phyloP scores from a whole-genome alignment of 164 flowering plant genomes.

The Tetracentron sinense region DNA sequence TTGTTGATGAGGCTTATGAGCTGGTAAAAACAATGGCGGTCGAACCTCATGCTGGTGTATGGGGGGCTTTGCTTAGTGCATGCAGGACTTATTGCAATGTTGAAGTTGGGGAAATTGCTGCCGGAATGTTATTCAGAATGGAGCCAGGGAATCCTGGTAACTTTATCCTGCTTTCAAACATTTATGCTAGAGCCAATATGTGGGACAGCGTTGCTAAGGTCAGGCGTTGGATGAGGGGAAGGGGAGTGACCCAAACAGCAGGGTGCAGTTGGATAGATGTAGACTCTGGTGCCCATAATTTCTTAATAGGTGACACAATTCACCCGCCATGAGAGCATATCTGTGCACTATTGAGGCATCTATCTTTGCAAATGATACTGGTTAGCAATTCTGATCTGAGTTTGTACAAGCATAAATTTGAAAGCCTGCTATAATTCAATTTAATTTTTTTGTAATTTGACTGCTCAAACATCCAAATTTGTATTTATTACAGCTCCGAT shows the following conservation, averaged over 20 bases:
- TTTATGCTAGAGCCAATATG: slow-evolving; percentile 12
- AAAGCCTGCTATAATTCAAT: too few relatives aligned
- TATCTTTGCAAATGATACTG: slow-evolving; percentile 9
- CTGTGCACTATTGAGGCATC: slow-evolving; percentile 1
- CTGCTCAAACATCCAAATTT: too few relatives aligned
- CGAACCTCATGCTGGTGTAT: slow-evolving; percentile 15
- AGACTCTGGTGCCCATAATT: neutral
- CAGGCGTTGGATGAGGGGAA: slow-evolving; percentile 10
- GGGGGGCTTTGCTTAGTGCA: too few relatives aligned
- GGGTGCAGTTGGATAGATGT: slow-evolving; percentile 20
- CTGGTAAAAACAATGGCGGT: slow-evolving; percentile 8
- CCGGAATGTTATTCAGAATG: slow-evolving; percentile 3
- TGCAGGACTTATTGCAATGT: slow-evolving; percentile 7
- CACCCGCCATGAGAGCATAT: slow-evolving; percentile 5
- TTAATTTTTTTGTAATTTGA: too few relatives aligned
- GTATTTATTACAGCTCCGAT: too few relatives aligned
- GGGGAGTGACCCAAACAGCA: slow-evolving; percentile 7
- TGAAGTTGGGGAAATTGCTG: slow-evolving; percentile 16
- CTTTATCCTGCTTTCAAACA: slow-evolving; percentile 14
- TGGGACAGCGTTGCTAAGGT: slow-evolving; percentile 14
- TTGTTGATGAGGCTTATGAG: slow-evolving; percentile 11
- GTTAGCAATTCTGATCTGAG: neutral
- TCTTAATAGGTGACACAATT: slow-evolving; percentile 7
- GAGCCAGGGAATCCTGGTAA: slow-evolving; percentile 17
- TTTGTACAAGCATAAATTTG: too few relatives aligned